Conservation (phyloP, 768 basidiomycete species). For the Russula foetens region DNA sequence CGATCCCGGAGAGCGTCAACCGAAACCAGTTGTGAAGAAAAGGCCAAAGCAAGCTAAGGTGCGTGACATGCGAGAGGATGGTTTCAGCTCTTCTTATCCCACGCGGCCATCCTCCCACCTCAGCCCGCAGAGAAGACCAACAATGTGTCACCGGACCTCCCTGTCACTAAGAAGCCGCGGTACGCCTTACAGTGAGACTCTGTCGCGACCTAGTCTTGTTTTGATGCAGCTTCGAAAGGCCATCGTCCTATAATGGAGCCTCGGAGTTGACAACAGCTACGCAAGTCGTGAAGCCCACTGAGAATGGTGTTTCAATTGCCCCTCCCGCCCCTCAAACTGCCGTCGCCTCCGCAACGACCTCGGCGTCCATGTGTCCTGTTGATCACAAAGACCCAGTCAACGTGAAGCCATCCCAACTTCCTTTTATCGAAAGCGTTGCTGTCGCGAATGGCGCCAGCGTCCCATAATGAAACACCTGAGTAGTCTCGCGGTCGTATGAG, state of each 20-base stretch:
- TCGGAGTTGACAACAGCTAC: slow-evolving; percentile 5
- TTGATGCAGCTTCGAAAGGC: slow-evolving; percentile 15
- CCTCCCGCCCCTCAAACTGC: slow-evolving; percentile 33
- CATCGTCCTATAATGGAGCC: slow-evolving; percentile 9
- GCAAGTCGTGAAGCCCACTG: slow-evolving; percentile 5
- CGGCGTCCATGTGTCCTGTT: slow-evolving; percentile 30
- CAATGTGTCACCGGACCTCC: slow-evolving; percentile 17
- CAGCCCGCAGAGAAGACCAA: slow-evolving; percentile 16
- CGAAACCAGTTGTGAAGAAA: slow-evolving; percentile 54
- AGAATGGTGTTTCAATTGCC: slow-evolving; percentile 13
- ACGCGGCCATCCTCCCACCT: not conserved
- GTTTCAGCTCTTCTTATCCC: not conserved
- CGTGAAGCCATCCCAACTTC: slow-evolving; percentile 45
- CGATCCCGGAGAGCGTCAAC: slow-evolving; percentile 72
- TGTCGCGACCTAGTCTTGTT: slow-evolving; percentile 7
- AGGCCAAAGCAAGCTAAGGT: slow-evolving; percentile 60
- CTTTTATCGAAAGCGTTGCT: slow-evolving; percentile 53
- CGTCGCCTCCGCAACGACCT: slow-evolving; percentile 26
- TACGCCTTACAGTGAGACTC: slow-evolving; percentile 12
- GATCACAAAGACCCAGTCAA: slow-evolving; percentile 36
- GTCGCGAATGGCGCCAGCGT: slow-evolving; percentile 38
- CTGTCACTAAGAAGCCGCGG: slow-evolving; percentile 19
- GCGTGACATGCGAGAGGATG: slow-evolving; percentile 22
- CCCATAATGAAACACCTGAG: slow-evolving; percentile 21
- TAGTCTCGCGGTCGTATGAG: not conserved